phyloP scores from a whole-genome alignment of 2,329 filamentous ascomycete genomes.

The Fusarium nurragi region DNA sequence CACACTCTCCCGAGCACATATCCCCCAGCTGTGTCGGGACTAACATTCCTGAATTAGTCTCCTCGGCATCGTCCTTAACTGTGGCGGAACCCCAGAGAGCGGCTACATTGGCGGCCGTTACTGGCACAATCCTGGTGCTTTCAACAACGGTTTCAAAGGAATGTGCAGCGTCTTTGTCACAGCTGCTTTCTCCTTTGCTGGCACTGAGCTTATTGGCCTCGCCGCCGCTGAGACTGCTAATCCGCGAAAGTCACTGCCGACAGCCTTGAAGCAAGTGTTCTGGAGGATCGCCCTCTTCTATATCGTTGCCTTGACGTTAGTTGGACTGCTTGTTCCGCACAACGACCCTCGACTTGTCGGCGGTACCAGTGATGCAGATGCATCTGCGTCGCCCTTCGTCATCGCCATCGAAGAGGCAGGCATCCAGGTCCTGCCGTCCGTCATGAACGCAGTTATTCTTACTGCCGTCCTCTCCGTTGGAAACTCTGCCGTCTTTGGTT shows the following conservation, averaged over 20 bases:
- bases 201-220: constrained; percentile 79
- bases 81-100: constrained; percentile 76
- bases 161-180: constrained; percentile 81
- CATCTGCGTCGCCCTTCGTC: constrained; percentile 87
- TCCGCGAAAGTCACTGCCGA: constrained; percentile 82
- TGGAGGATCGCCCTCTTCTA: constrained; percentile 95
- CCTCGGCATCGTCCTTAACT: constrained; percentile 85
- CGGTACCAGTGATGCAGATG: constrained; percentile 66
- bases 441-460: constrained; percentile 96
- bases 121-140: constrained; percentile 84
- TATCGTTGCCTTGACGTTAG: constrained; percentile 80
- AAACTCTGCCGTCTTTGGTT: constrained; percentile 91
- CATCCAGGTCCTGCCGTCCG: constrained; percentile 80
- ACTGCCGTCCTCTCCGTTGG: constrained; percentile 90
- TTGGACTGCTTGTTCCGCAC: constrained; percentile 85
- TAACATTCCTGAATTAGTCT: constrained; percentile 61
- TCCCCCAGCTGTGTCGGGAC: constrained; percentile 43
- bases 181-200: constrained; percentile 79
- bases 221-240: constrained; percentile 83
- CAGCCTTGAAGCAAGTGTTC: constrained; percentile 91
- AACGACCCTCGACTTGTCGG: constrained; percentile 70
- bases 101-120: constrained; percentile 83
- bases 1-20: constrained; percentile 10
- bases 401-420: constrained; percentile 89
- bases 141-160: constrained; percentile 86